Evolutionary conservation across 306 rosid species (phyloP).

Genomic region (Cicer chorassanicum): DNA sequence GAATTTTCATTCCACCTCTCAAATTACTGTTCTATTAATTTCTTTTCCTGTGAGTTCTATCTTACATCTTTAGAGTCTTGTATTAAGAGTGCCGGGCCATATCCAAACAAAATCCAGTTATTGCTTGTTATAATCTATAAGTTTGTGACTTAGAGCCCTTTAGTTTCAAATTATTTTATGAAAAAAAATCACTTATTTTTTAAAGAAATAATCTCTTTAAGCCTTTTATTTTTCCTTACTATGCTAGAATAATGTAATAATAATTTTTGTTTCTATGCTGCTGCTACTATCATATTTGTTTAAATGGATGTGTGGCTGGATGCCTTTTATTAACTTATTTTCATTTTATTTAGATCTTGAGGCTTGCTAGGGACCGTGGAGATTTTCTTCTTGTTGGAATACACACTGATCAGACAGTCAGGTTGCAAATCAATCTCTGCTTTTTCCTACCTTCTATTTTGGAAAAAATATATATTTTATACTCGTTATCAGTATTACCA

Average conservation of each 20-base stretch:
- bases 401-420: slow-evolving; percentile 92
- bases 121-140: not conserved
- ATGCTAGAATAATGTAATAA: not conserved
- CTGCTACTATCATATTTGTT: slow-evolving; percentile 17
- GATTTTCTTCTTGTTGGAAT: slow-evolving; percentile 98
- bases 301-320: slow-evolving; percentile 31
- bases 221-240: not conserved
- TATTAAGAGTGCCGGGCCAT: too few relatives aligned
- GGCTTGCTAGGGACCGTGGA: slow-evolving; percentile 83
- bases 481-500: not conserved
- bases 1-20: too few relatives aligned
- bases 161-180: not conserved
- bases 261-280: slow-evolving; percentile 13
- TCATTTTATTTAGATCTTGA: slow-evolving; percentile 70
- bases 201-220: not conserved
- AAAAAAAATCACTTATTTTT: not conserved
- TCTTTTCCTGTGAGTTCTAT: too few relatives aligned
- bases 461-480: not conserved
- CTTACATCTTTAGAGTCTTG: too few relatives aligned
- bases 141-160: not conserved
- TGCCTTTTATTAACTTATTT: slow-evolving; percentile 20
- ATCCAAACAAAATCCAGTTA: not conserved
- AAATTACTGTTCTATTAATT: too few relatives aligned
- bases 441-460: slow-evolving; percentile 32
- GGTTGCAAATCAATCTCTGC: slow-evolving; percentile 51